Conservation (phyloP, 2,329 filamentous ascomycete species). For the Magnaporthales sp. region DNA sequence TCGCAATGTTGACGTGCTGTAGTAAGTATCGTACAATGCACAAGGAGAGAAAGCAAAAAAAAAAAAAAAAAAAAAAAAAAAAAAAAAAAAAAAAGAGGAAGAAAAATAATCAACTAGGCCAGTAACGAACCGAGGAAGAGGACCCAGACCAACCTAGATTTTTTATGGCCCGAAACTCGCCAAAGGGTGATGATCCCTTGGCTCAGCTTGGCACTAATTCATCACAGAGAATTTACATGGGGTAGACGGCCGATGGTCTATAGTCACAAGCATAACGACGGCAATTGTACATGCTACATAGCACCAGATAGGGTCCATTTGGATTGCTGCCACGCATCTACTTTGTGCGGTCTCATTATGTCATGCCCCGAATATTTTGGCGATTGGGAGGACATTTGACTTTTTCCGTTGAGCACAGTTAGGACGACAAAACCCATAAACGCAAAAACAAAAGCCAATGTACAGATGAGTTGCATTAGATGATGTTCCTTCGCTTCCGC, state of each 20-base stretch:
- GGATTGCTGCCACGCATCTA: not conserved
- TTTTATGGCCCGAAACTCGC: not conserved
- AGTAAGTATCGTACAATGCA: not conserved
- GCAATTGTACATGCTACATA: not conserved
- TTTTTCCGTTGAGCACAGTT: not conserved
- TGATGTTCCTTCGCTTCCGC: not conserved
- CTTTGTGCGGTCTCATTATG: not conserved
- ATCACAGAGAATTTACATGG: not conserved
- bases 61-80: not conserved
- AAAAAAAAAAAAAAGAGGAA: no score
- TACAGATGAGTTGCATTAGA: not conserved
- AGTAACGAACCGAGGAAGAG: not conserved
- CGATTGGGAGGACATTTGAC: not conserved
- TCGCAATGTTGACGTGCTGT: not conserved
- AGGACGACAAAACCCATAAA: not conserved
- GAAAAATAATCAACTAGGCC: not conserved
- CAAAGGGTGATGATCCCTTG: not conserved
- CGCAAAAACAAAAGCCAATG: not conserved
- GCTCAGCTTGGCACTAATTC: not conserved
- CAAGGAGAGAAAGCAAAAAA: not conserved
- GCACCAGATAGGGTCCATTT: not conserved
- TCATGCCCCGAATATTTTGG: not conserved
- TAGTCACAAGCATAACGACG: not conserved
- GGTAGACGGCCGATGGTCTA: not conserved
- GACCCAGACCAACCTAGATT: not conserved